A percentile compares a stretch with the other conserved stretches of the same genome.
phyloP scores from a whole-genome alignment of 148 eudicot genomes.

The Vaccinium vitisidaea region DNA sequence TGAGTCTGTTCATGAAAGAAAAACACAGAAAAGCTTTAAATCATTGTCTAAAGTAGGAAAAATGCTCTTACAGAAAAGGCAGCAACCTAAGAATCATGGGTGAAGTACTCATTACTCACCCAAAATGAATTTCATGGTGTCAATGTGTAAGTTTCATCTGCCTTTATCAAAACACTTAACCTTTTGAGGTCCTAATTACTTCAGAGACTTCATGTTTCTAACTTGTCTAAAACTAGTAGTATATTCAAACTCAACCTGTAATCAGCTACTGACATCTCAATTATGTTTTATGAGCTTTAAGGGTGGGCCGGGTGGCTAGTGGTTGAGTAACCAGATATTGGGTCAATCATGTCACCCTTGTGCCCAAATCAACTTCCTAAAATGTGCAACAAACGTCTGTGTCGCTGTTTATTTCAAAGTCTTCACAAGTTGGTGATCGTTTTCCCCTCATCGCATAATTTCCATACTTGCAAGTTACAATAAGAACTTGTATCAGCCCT shows the following conservation, averaged over 20 bases:
- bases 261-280: no score
- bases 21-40: not conserved
- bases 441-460: not conserved
- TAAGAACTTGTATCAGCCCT: not conserved
- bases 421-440: not conserved
- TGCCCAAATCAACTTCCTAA: not conserved
- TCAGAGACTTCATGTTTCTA: no score
- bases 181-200: no score
- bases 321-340: not conserved
- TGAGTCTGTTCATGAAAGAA: conserved; percentile 21
- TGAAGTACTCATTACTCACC: not conserved
- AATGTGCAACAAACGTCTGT: not conserved
- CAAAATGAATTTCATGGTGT: not conserved
- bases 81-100: not conserved
- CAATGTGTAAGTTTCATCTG: no score
- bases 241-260: no score
- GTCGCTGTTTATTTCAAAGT: not conserved
- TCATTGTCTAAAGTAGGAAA: not conserved
- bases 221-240: no score
- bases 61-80: not conserved
- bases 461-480: not conserved
- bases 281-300: not conserved
- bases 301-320: not conserved
- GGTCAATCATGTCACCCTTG: not conserved
- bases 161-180: no score